phyloP scores from a whole-genome alignment of 2,329 filamentous ascomycete species.

The Beauveria varroae region DNA sequence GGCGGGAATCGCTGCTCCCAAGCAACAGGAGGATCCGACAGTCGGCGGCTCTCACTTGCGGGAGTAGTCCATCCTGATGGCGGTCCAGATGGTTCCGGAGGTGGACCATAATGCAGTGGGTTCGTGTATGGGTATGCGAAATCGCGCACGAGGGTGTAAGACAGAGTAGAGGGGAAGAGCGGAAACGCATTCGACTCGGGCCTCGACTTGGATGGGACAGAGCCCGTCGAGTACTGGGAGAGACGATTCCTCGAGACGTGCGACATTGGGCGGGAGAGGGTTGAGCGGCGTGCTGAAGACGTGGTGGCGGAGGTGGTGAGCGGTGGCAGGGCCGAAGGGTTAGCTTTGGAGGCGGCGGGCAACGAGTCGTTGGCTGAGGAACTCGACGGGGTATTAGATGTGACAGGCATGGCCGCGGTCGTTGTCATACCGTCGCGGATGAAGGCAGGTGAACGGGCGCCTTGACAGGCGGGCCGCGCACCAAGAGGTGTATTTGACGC shows the following conservation, averaged over 20 bases:
- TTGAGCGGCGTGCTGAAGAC: constrained; percentile 50
- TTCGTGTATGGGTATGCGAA: constrained; percentile 83
- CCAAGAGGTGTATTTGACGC: constrained; percentile 6
- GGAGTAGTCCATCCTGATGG: constrained; percentile 79
- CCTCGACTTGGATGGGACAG: constrained; percentile 62
- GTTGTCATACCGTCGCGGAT: constrained; percentile 23
- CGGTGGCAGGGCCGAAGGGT: constrained; percentile 47
- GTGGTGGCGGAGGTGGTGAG: constrained; percentile 46
- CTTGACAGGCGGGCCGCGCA: constrained; percentile 9
- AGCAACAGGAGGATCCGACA: constrained; percentile 72
- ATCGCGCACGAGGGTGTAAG: constrained; percentile 88
- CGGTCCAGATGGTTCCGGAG: constrained; percentile 62
- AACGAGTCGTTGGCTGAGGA: constrained; percentile 43
- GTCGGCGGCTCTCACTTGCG: constrained; percentile 66
- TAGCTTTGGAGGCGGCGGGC: constrained; percentile 39
- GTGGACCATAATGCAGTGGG: constrained; percentile 90
- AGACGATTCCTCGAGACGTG: constrained; percentile 74
- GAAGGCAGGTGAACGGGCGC: constrained; percentile 4
- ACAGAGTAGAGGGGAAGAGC: constrained; percentile 73
- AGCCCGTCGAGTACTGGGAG: constrained; percentile 74
- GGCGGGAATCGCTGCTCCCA: constrained; percentile 65
- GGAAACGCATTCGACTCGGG: constrained; percentile 77
- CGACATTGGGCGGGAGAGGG: constrained; percentile 58
- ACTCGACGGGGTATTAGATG: constrained; percentile 42
- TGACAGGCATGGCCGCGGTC: constrained; percentile 49